Conservation (phyloP, 768 basidiomycete genomes). For the Cantharellus anzutake region DNA sequence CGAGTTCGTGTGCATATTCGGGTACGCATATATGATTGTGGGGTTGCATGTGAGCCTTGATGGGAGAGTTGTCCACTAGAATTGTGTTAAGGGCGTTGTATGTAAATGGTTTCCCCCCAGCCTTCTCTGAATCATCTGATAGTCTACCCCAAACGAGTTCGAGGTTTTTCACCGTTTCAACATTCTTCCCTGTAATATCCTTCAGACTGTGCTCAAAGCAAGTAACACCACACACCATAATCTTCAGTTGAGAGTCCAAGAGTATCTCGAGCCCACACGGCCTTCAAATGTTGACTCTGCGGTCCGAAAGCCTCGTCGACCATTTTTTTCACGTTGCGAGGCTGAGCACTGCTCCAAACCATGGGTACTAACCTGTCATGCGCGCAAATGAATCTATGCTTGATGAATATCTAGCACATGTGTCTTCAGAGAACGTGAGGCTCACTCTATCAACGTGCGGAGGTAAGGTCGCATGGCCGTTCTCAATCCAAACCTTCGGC, state of each 20-base stretch:
- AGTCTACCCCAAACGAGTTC: constrained; percentile 41
- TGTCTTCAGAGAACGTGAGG: no score
- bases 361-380: constrained; percentile 67
- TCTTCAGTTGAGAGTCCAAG: constrained; percentile 40
- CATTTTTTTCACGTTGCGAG: constrained; percentile 62
- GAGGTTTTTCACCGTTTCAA: constrained; percentile 57
- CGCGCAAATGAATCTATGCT: constrained; percentile 39
- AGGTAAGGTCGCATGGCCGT: no score
- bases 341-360: constrained; percentile 81
- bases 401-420: no score
- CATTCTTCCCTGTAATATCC: constrained; percentile 16
- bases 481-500: background rate
- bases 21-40: constrained; percentile 44
- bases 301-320: constrained; percentile 38
- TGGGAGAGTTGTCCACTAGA: constrained; percentile 33
- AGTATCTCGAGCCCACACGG: constrained; percentile 66
- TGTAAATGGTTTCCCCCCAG: background rate
- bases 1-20: constrained; percentile 4
- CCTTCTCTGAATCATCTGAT: constrained; percentile 5
- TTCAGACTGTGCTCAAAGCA: constrained; percentile 12
- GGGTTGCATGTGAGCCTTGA: constrained; percentile 47
- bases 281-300: constrained; percentile 15
- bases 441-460: no score
- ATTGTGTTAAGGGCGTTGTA: constrained; percentile 32
- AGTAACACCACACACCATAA: constrained; percentile 38